phyloP scores from a whole-genome alignment of 192 early-diverging fungal genomes.

The Dissophora ornata region DNA sequence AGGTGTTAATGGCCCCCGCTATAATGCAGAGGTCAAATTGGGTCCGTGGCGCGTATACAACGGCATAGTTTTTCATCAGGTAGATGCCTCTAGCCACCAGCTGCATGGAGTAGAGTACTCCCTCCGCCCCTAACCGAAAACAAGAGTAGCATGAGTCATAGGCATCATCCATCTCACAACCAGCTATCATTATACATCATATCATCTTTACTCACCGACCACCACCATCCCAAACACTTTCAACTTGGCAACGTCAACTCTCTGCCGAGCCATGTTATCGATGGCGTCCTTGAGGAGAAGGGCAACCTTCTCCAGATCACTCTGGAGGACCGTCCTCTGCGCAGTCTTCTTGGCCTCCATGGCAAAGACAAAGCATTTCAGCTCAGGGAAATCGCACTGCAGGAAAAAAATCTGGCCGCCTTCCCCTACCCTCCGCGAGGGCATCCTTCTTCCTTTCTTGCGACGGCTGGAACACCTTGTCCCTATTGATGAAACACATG shows the following conservation, averaged over 20 bases:
- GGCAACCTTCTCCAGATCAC: conserved; percentile 25
- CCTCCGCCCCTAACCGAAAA: conserved; percentile 20
- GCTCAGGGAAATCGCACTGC: conserved; percentile 16
- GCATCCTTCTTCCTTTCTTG: conserved; percentile 22
- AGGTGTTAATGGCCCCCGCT: conserved; percentile 18
- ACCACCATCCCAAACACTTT: conserved; percentile 25
- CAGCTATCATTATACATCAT: background rate
- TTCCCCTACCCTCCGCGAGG: conserved; percentile 19
- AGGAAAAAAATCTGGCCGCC: conserved; percentile 17
- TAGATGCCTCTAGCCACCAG: conserved; percentile 18
- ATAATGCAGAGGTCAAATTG: conserved; percentile 23
- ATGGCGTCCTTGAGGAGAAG: conserved; percentile 33
- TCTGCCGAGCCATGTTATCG: conserved; percentile 20
- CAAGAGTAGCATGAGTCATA: conserved; percentile 6
- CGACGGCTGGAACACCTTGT: conserved; percentile 24
- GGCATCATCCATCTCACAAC: background rate
- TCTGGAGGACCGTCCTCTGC: conserved; percentile 17
- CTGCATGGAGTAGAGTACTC: conserved; percentile 23
- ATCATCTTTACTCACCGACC: conserved; percentile 12
- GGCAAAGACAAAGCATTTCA: conserved; percentile 26
- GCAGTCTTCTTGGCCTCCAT: conserved; percentile 24
- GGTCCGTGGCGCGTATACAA: conserved; percentile 19
- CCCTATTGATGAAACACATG: conserved; percentile 12
- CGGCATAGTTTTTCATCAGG: conserved; percentile 17
- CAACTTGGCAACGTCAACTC: conserved; percentile 21